Evolutionary conservation across 148 eudicot species (phyloP).

Genomic region (Heliamphora exappendiculata): DNA sequence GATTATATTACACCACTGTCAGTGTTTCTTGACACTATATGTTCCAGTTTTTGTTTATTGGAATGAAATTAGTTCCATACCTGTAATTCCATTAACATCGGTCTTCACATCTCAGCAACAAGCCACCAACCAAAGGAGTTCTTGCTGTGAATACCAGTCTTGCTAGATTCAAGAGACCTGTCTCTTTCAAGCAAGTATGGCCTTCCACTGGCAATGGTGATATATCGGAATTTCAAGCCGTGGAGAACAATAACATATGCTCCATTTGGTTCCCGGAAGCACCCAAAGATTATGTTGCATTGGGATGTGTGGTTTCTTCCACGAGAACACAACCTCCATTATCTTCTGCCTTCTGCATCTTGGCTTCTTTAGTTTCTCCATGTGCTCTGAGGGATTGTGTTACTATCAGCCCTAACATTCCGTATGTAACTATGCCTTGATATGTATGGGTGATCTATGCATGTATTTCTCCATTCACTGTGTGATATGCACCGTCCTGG

Average conservation of each 20-base stretch:
- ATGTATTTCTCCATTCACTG: background rate
- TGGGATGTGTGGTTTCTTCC: constrained; percentile 94
- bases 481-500: background rate
- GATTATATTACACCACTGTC: constrained; percentile 91
- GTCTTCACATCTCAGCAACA: constrained; percentile 46
- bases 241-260: constrained; percentile 21
- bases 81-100: background rate
- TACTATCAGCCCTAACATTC: constrained; percentile 31
- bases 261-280: constrained; percentile 97
- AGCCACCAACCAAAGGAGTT: constrained; percentile 93
- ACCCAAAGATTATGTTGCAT: constrained; percentile 82
- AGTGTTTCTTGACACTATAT: constrained; percentile 20
- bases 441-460: background rate
- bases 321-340: constrained; percentile 58
- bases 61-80: background rate
- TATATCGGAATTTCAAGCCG: constrained; percentile 27
- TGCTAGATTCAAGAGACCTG: constrained; percentile 75
- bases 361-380: constrained; percentile 70
- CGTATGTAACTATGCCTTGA: constrained; percentile 40
- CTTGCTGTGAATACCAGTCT: constrained; percentile 85
- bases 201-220: constrained; percentile 33
- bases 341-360: constrained; percentile 73
- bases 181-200: constrained; percentile 76
- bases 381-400: constrained; percentile 81
- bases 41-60: background rate